These are phyloP conservation scores for Rhizopogon sp. DNA, from an alignment of 768 basidiomycete species.

Conservation along the genomic window DNA sequence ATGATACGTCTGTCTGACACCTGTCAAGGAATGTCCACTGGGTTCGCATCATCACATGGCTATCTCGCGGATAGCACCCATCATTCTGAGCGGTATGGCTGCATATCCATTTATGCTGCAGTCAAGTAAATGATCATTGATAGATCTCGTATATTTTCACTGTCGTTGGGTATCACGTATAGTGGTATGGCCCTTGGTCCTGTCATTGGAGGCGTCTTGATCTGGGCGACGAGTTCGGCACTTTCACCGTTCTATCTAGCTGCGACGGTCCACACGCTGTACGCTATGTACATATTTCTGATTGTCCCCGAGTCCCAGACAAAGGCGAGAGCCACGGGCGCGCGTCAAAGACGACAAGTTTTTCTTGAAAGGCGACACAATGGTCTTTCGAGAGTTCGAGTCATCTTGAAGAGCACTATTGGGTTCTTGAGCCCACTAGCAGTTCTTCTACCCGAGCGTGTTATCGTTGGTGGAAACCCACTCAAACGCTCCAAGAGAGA, in stretches of 20 bases:
- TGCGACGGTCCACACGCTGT: constrained; percentile 42
- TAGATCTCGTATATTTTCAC: constrained; percentile 63
- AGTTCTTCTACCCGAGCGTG: constrained; percentile 48
- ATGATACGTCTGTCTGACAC: constrained; percentile 1
- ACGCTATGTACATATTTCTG: constrained; percentile 45
- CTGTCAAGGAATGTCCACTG: constrained; percentile 42
- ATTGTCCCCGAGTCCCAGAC: constrained; percentile 79
- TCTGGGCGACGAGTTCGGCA: constrained; percentile 47
- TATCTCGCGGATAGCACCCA: constrained; percentile 68
- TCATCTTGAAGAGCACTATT: constrained; percentile 39
- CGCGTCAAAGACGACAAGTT: constrained; percentile 9
- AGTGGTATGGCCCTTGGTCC: constrained; percentile 78
- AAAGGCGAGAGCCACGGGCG: constrained; percentile 33
- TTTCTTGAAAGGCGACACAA: constrained; percentile 2
- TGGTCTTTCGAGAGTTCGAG: neutral
- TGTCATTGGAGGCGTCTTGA: constrained; percentile 59
- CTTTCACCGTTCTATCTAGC: constrained; percentile 74
- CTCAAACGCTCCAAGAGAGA: constrained; percentile 42
- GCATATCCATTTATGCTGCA: neutral
- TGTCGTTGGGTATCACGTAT: constrained; percentile 63
- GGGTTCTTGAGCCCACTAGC: constrained; percentile 69
- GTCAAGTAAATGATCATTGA: constrained; percentile 2
- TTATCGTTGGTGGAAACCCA: constrained; percentile 27
- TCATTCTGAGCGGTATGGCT: constrained; percentile 45
- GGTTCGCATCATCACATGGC: constrained; percentile 50